These are phyloP conservation scores for Neoscytalidium dimidiatum DNA, from an alignment of 2,329 filamentous ascomycete species.

Conservation along the genomic window DNA sequence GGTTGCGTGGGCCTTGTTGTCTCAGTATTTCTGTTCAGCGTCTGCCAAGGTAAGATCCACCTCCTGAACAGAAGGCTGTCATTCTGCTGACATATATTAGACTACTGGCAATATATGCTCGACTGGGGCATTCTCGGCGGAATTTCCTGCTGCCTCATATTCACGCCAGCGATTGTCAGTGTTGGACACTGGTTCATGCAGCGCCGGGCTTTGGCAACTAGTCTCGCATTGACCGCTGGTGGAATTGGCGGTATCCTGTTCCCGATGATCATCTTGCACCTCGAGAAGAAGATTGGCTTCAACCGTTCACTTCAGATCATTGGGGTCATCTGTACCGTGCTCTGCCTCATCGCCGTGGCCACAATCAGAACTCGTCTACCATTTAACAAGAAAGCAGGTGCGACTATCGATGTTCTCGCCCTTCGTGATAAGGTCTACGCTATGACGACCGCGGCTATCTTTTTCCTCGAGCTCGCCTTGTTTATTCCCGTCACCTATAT, in stretches of 20 bases:
- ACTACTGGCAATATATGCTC: constrained; percentile 47
- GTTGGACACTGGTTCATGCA: constrained; percentile 44
- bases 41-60: constrained; percentile 26
- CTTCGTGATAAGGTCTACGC: constrained; percentile 13
- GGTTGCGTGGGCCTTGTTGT: constrained; percentile 33
- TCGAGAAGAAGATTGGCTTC: constrained; percentile 38
- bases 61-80: neutral
- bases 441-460: constrained; percentile 1
- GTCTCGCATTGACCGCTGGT: constrained; percentile 42
- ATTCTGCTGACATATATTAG: constrained; percentile 20
- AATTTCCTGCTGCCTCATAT: constrained; percentile 39
- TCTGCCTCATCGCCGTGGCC: constrained; percentile 35
- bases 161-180: constrained; percentile 37
- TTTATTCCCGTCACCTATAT: constrained; percentile 19
- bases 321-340: constrained; percentile 37
- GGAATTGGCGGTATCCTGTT: constrained; percentile 39
- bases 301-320: constrained; percentile 42
- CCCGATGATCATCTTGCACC: constrained; percentile 36
- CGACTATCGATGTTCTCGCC: constrained; percentile 3
- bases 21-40: constrained; percentile 33
- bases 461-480: constrained; percentile 17
- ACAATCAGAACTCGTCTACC: constrained; percentile 33
- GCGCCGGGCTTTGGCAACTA: constrained; percentile 38
- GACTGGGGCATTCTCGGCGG: constrained; percentile 43
- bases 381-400: constrained; percentile 1